Percentiles rank a stretch among this genome's conserved stretches.
Evolutionary conservation across 2,329 filamentous ascomycete genomes (phyloP).

Genomic region (Trichoderma semiorbis): DNA sequence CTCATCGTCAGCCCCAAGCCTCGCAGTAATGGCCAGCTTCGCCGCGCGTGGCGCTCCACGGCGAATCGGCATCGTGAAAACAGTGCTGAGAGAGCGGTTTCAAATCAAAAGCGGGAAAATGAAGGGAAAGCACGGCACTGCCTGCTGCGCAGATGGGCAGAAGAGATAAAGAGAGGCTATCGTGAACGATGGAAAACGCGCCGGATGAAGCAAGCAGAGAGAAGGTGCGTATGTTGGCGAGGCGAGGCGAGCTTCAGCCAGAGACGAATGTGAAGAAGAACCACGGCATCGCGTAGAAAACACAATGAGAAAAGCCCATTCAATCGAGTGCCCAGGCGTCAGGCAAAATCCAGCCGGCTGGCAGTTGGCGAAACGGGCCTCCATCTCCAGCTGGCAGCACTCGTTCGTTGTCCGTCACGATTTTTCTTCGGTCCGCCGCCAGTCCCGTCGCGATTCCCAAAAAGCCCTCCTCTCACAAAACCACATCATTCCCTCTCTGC

Average conservation of each 20-base stretch:
- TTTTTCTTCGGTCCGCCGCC: background rate
- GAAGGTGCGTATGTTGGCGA: background rate
- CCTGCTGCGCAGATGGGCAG: background rate
- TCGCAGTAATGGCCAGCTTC: constrained; percentile 10
- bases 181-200: background rate
- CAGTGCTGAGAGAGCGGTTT: background rate
- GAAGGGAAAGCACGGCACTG: background rate
- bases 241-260: background rate
- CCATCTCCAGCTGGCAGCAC: constrained; percentile 13
- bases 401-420: background rate
- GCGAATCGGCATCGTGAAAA: constrained; percentile 15
- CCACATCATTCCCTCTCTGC: background rate
- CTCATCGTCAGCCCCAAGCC: constrained; percentile 35
- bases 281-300: background rate
- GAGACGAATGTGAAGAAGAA: background rate
- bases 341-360: constrained; percentile 5
- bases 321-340: background rate
- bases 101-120: background rate
- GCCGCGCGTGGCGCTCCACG: constrained; percentile 20
- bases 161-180: background rate
- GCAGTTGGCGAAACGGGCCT: background rate
- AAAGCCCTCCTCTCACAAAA: background rate
- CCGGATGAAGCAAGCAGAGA: background rate
- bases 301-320: background rate
- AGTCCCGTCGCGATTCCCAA: background rate